Base-by-base conservation (phyloP, 2,329 filamentous ascomycete genomes). In the Penicillium oxalicum region DNA sequence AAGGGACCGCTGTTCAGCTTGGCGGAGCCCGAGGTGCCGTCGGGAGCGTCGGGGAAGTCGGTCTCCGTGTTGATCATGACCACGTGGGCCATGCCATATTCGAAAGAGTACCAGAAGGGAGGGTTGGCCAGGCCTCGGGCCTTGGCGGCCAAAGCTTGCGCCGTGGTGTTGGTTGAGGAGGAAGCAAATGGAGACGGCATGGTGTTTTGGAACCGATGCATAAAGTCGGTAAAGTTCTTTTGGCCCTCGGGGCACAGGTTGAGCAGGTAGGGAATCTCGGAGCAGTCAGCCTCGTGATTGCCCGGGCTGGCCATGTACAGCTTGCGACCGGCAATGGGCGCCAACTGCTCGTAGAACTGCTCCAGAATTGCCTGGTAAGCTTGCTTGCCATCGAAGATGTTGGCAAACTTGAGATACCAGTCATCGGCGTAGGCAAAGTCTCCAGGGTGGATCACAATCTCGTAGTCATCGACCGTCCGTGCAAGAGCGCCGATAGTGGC, bases 381-480 rank as follows among this genome's bases (percentile, higher is more conserved):
- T 34, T 78, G 65, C 18, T 68, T 66, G 37, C 76, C 76, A 28
- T 77, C 67, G 5, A 76, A 52, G 1, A 76, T 51, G 59, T 80
- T 80, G 33, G 72, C 65, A 0, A 67, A 48, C 13, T 68, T 73
- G 3, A 74, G 61, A 38, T 69, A 69, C 79, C 79, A 82, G 61
- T 81, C 75, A 50, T 82, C 80, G 1, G 79, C 79, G 54, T 83
- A 83, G 0, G 65, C 79, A 11, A 82, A 69, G 56, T 83, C 80
- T 9, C 64, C 63, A 0, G 63, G 63, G 40, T 66, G 63, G 33
- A 66, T 61, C 44, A 66, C 40, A 3, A 82, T 65, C 54, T 82
- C 79, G 57, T 81, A 82, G 50, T 78, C 72, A 55, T 81, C 65
- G 32, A 77, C 68, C 0, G 73, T 80, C 11, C 66, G 58, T 2